Base-by-base conservation (phyloP, 345 rosid genomes). In the Populus ilicifolia region DNA sequence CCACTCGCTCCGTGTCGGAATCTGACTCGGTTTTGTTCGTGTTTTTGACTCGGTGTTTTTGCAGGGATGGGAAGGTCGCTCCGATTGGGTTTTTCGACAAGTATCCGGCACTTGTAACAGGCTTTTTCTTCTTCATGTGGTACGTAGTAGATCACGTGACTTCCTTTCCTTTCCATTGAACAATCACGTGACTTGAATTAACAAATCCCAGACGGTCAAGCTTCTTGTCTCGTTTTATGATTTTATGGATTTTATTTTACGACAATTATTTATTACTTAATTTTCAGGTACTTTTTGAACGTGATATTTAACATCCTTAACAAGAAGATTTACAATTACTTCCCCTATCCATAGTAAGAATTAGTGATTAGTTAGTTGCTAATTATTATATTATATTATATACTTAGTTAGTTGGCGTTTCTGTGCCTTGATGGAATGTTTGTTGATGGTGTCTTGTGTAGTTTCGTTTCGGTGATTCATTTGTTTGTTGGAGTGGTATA, bases 61-160 rank as follows among this genome's bases (percentile, higher is more conserved):
- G 76, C 89, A 94, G 96, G 85, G 93, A 85, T 1, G 81, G 70
- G 33, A 86, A 88, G 75, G 74, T 72, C 39, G 87, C 89, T 67
- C 90, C 92, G 54, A 89, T 85, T 66, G 95, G 97, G 14, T 87
- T 94, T 87, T 82, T 91, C 17, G 80, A 80, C 43, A 93, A 84
- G 89, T 84, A 90, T 79, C 99, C 99, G 71, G 88, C 87, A 67
- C 88, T 95, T 0, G 90, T 92, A 70, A 95, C 99, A 70, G 98
- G 99, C 0, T 95, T 93, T 78, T 95, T 93, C 92, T 95, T 95
- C 91, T 95, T 95, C 89, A 92, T 93, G 98, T 95, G 99, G 99
- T 93, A 81, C 54, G 89, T 78, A 25, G 70, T 18, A 27, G 14
- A 38, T 21, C 52, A 29, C 14, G 30, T 35, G 35, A 18, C 35